Percentiles rank a stretch among this genome's conserved stretches.
These are phyloP conservation scores for Cytospora mali DNA, from an alignment of 2,329 filamentous ascomycete genomes.

Conservation along the genomic window DNA sequence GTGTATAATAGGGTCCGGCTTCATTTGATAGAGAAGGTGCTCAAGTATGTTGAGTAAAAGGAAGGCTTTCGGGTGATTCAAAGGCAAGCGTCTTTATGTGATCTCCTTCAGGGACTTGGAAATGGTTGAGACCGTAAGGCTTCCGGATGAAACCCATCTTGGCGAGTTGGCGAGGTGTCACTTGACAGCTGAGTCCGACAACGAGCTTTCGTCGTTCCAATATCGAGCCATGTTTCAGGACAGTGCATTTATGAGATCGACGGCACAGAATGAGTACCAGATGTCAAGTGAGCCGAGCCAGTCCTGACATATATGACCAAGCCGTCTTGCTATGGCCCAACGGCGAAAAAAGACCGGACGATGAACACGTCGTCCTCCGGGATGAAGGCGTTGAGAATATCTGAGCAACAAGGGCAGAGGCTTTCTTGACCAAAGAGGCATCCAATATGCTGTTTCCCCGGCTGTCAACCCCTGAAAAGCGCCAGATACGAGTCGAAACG, in stretches of 20 bases:
- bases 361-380: not conserved
- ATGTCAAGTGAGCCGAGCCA: not conserved
- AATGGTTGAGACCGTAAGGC: not conserved
- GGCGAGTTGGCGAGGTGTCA: no score
- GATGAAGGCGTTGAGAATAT: not conserved
- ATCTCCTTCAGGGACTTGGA: not conserved
- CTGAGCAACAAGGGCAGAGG: not conserved
- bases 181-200: no score
- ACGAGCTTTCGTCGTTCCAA: no score
- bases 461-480: not conserved
- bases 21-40: no score
- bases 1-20: no score
- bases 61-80: not conserved
- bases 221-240: not conserved
- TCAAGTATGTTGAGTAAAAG: no score
- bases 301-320: not conserved
- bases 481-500: not conserved
- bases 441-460: not conserved
- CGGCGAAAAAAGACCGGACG: not conserved
- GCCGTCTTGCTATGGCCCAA: not conserved
- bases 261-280: not conserved
- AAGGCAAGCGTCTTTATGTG: not conserved
- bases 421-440: not conserved
- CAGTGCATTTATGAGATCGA: not conserved
- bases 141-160: not conserved